These are phyloP conservation scores for Xylaria hypoxylon DNA, from an alignment of 2,329 filamentous ascomycete species.

Conservation along the genomic window DNA sequence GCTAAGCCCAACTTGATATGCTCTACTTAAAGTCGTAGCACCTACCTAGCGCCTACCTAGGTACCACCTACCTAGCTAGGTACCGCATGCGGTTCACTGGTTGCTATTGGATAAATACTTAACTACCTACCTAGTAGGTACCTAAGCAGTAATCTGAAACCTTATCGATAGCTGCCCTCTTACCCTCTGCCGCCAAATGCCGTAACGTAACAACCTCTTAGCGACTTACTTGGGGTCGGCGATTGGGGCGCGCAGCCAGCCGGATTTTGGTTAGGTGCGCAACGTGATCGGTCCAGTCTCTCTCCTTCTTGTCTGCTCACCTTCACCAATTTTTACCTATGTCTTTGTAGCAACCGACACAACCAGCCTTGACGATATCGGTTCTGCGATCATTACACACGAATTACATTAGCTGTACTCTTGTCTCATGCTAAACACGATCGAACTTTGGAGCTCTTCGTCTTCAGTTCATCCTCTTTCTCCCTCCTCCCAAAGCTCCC, in stretches of 20 bases:
- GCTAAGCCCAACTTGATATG: no score
- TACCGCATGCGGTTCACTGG: background rate
- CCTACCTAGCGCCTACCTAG: background rate
- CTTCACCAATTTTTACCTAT: slow-evolving; percentile 31
- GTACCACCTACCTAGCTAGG: background rate
- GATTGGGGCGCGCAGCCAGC: slow-evolving; percentile 42
- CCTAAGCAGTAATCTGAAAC: background rate
- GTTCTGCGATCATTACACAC: slow-evolving; percentile 34
- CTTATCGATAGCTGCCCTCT: slow-evolving; percentile 47
- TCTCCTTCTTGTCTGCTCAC: slow-evolving; percentile 42
- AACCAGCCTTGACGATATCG: slow-evolving; percentile 39
- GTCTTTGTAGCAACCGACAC: slow-evolving; percentile 35
- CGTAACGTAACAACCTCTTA: slow-evolving; percentile 41
- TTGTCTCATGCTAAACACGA: slow-evolving; percentile 32
- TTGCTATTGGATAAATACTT: slow-evolving; percentile 1
- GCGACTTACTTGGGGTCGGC: slow-evolving; percentile 37
- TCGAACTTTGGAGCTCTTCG: slow-evolving; percentile 23
- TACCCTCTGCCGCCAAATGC: slow-evolving; percentile 45
- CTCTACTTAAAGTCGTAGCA: no score
- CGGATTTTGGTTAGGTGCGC: slow-evolving; percentile 47
- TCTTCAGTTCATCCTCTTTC: slow-evolving; percentile 23
- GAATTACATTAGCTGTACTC: slow-evolving; percentile 29
- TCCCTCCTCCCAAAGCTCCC: slow-evolving; percentile 28
- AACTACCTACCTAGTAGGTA: background rate
- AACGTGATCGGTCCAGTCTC: slow-evolving; percentile 41